A percentile compares a stretch with the other conserved stretches of the same genome.
phyloP scores from a whole-genome alignment of 2,329 filamentous ascomycete genomes.

The Xylariaceae sp. region DNA sequence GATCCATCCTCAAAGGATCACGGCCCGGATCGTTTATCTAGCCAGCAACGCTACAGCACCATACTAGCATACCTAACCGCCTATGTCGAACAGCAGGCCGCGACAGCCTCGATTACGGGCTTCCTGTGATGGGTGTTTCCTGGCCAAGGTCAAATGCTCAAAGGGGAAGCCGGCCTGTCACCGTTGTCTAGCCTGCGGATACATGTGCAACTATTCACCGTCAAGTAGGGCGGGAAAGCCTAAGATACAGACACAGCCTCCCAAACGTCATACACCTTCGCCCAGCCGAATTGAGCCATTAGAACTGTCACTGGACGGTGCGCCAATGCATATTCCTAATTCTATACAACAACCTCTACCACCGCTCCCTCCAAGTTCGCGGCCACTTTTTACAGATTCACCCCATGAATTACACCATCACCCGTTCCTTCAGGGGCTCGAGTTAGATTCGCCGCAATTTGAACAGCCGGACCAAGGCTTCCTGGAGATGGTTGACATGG shows the following conservation, averaged over 20 bases:
- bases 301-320: slow-evolving; percentile 25
- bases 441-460: no score
- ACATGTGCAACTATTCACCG: slow-evolving; percentile 47
- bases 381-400: no score
- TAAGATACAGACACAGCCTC: slow-evolving; percentile 30
- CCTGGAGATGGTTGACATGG: no score
- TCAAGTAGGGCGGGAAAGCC: slow-evolving; percentile 47
- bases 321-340: slow-evolving; percentile 19
- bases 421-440: no score
- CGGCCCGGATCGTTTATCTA: neutral
- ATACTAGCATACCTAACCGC: slow-evolving; percentile 25
- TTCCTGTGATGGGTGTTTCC: slow-evolving; percentile 50
- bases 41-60: neutral
- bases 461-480: no score
- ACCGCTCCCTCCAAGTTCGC: neutral
- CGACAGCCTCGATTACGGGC: slow-evolving; percentile 37
- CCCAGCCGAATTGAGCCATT: slow-evolving; percentile 20
- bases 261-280: slow-evolving; percentile 1
- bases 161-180: slow-evolving; percentile 48
- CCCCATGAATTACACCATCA: no score
- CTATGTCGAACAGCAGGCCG: neutral
- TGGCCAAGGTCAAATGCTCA: slow-evolving; percentile 53
- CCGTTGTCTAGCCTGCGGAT: slow-evolving; percentile 45
- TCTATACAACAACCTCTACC: neutral
- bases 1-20: no score